Conservation (phyloP, 805 yeast genomes). For the Nematodospora valgi region DNA sequence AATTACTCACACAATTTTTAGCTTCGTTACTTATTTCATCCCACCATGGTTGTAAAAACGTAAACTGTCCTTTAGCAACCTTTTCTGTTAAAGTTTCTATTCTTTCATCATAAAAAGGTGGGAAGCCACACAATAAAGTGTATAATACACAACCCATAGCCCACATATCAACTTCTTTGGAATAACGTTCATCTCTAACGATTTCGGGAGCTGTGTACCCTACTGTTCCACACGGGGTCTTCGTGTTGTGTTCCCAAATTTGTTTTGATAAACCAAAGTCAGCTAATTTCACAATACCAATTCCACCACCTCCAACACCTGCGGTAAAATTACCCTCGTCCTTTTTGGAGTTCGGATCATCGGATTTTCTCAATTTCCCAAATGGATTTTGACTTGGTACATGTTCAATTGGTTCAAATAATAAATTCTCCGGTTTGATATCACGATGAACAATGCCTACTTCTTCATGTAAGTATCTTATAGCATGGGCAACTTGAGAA, state of each 20-base stretch:
- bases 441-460: conserved; percentile 82
- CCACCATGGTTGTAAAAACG: conserved; percentile 85
- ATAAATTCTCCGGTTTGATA: conserved; percentile 75
- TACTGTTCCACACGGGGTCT: conserved; percentile 98
- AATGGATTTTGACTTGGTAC: conserved; percentile 39
- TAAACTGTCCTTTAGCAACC: conserved; percentile 75
- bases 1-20: conserved; percentile 61
- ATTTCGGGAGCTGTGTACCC: conserved; percentile 99
- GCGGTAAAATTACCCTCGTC: conserved; percentile 87
- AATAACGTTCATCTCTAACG: conserved; percentile 87
- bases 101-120: conserved; percentile 90
- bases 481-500: conserved; percentile 59
- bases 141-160: conserved; percentile 95
- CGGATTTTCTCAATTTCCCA: conserved; percentile 52
- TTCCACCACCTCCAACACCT: conserved; percentile 88
- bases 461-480: conserved; percentile 66
- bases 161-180: conserved; percentile 98
- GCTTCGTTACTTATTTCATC: conserved; percentile 73
- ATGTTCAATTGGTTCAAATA: conserved; percentile 58
- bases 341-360: conserved; percentile 62
- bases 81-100: conserved; percentile 72
- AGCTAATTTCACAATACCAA: conserved; percentile 86
- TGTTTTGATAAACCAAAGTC: conserved; percentile 95
- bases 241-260: conserved; percentile 81
- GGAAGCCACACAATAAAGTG: conserved; percentile 93